phyloP scores from a whole-genome alignment of 2,329 filamentous ascomycete genomes.

The Colletotrichum liriopes region DNA sequence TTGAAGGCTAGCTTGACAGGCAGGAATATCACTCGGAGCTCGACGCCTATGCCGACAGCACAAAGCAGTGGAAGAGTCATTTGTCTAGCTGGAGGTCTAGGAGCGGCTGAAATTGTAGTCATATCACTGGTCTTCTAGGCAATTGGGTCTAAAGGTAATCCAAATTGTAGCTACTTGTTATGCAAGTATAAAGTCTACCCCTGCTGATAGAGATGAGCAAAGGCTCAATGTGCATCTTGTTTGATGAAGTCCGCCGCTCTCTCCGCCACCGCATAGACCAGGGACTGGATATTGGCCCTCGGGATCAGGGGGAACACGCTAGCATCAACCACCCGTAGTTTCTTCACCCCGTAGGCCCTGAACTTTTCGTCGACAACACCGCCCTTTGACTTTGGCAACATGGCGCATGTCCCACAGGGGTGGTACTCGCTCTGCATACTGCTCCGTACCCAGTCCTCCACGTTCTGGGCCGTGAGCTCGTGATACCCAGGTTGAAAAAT shows the following conservation, averaged over 20 bases:
- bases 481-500: conserved; percentile 34
- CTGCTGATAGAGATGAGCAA: background rate
- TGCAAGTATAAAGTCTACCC: too few relatives aligned
- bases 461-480: conserved; percentile 23
- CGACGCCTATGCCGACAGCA: too few relatives aligned
- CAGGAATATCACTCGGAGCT: too few relatives aligned
- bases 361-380: conserved; percentile 53
- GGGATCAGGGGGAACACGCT: conserved; percentile 52
- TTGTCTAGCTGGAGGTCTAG: too few relatives aligned
- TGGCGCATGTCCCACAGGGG: conserved; percentile 37
- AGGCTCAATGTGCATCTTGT: background rate
- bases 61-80: too few relatives aligned
- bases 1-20: too few relatives aligned
- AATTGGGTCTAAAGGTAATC: accelerated
- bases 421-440: conserved; percentile 41
- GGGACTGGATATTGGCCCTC: conserved; percentile 51
- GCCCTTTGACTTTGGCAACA: conserved; percentile 41
- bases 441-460: conserved; percentile 26
- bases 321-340: conserved; percentile 50
- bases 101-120: background rate
- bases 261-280: conserved; percentile 56
- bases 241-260: conserved; percentile 44
- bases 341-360: conserved; percentile 49
- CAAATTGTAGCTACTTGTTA: too few relatives aligned
- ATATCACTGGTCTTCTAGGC: background rate